Conservation (phyloP, 2,329 filamentous ascomycete species). For the Thielaviopsis ethacetica region DNA sequence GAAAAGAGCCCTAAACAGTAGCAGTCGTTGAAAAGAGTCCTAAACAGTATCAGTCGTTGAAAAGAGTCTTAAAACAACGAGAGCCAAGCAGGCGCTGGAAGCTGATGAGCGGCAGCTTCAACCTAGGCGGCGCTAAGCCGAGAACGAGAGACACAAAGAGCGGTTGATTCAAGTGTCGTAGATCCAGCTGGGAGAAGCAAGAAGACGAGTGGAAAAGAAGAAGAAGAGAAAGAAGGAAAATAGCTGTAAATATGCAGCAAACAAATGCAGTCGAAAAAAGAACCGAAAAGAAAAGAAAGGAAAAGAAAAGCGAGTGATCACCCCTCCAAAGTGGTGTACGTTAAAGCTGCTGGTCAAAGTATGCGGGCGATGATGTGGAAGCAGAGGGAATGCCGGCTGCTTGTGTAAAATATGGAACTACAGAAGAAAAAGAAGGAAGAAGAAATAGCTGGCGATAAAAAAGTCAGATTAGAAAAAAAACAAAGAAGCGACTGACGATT, state of each 20-base stretch:
- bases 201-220: neutral
- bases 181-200: neutral
- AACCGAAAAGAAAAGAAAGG: neutral
- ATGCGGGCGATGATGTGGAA: too few relatives aligned
- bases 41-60: too few relatives aligned
- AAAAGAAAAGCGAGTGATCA: neutral
- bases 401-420: neutral
- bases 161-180: neutral
- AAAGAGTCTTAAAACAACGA: too few relatives aligned
- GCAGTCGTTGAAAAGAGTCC: too few relatives aligned
- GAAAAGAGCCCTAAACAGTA: too few relatives aligned
- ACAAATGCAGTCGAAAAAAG: neutral
- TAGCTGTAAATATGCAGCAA: neutral
- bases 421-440: neutral
- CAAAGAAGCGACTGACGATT: neutral
- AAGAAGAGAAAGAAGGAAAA: neutral
- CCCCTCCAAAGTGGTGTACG: neutral
- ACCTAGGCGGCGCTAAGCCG: neutral
- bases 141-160: neutral
- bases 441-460: neutral
- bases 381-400: too few relatives aligned
- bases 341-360: neutral
- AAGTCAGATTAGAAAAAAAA: neutral
- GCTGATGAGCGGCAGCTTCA: neutral
- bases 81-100: neutral